Evolutionary conservation across 441 rosid species (phyloP), one percentile per base, ranked within the genome.

Genomic region (Croton setiger): DNA sequence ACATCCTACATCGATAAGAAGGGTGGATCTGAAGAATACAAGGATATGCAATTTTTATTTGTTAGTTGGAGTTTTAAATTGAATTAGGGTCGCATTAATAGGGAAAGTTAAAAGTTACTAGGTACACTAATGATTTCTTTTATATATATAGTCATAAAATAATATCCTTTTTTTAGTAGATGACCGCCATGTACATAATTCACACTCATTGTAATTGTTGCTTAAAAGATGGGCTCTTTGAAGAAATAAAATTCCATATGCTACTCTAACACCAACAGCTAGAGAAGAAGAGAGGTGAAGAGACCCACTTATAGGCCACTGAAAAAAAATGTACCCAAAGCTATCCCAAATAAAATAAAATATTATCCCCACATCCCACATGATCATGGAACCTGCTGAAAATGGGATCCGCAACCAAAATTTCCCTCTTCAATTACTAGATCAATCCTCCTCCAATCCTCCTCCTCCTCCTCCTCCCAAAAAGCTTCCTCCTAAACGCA

Each of bases 341-440:
- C 43, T 5, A 39, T 39, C 43, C 43, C 7, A 39, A 39, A 39
- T 27, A 27, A 27, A 27, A 27, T 27, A 27, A 2, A 41, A 18
- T 12, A 33, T 9, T 3, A n/a, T 49, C 64, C 33, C 31, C 77
- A 49, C 77, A 51, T 51, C 57, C 31, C 74, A 64, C 72, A 81
- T 78, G 79, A 85, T 74, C 85, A 87, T 88, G 93, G 91, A 85
- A 61, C 78, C 70, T 62, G 86, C 70, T 62, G 86, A 83, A 72
- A 84, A 83, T 81, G 83, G 80, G 78, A 80, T 80, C 74, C 81
- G 84, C 71, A 81, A 86, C 68, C 72, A 18, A 53, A 73, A 86
- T 79, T 86, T 89, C 79, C 94, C 94, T 55, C 86, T 92, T 64
- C 96, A 92, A 72, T 84, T 89, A 71, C 82, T 89, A 57, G 90